A percentile compares a stretch with the other conserved stretches of the same genome.
Evolutionary conservation across 1,284 basidiomycete species (phyloP).

Genomic region (Cutaneotrichosporon spelunceum): DNA sequence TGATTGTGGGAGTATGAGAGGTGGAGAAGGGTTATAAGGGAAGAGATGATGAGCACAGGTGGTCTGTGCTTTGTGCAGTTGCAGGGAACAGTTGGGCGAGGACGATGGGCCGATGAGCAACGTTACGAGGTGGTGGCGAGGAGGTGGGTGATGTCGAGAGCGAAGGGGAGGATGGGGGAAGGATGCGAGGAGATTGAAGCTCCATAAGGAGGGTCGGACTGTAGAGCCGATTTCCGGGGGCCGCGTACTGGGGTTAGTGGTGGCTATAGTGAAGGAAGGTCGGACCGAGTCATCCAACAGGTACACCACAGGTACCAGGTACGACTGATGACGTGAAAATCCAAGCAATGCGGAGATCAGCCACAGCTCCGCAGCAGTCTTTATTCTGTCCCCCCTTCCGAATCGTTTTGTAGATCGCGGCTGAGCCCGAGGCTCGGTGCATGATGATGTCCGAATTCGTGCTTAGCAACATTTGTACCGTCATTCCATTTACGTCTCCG

Average conservation of each 20-base stretch:
- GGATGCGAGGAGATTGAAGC: not conserved
- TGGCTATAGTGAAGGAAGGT: not conserved
- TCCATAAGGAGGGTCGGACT: not conserved
- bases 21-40: not conserved
- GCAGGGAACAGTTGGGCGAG: not conserved
- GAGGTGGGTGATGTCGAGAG: not conserved
- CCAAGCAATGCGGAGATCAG: not conserved
- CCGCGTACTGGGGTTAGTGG: too few relatives aligned
- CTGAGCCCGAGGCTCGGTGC: not conserved
- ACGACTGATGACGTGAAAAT: not conserved
- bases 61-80: not conserved
- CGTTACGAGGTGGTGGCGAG: not conserved
- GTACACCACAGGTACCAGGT: not conserved
- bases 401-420: not conserved
- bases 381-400: not conserved
- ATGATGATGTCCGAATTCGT: conserved; percentile 4
- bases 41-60: not conserved
- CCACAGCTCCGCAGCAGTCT: not conserved
- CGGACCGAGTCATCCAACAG: not conserved
- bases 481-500: not conserved
- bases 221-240: not conserved
- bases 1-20: too few relatives aligned
- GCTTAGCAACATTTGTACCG: not conserved
- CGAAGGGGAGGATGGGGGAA: not conserved
- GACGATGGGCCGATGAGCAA: not conserved